These are phyloP conservation scores for Aquilaria agallochum DNA, from an alignment of 441 rosid genomes.

Conservation along the genomic window DNA sequence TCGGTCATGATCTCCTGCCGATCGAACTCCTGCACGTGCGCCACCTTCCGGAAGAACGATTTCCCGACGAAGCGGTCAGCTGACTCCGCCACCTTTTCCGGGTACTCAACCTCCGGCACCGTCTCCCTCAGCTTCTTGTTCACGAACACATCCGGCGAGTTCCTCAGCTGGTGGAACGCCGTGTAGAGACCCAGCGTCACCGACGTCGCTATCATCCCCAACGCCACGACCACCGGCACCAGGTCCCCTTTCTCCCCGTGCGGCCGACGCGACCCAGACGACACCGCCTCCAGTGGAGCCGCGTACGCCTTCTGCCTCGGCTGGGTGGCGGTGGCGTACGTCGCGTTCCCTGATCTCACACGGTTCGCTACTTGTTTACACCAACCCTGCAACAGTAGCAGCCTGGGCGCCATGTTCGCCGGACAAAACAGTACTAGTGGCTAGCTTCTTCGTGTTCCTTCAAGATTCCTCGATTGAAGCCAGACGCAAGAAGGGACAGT, in stretches of 20 bases:
- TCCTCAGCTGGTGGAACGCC: constrained; percentile 33
- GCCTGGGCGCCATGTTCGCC: too few species aligned
- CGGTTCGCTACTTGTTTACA: constrained; percentile 18
- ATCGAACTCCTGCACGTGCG: constrained; percentile 39
- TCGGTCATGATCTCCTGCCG: constrained; percentile 14
- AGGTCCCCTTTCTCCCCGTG: constrained; percentile 21
- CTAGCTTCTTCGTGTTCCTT: too few species aligned
- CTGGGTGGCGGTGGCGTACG: constrained; percentile 27
- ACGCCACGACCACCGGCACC: constrained; percentile 37
- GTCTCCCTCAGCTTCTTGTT: constrained; percentile 53
- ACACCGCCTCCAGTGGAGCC: background rate
- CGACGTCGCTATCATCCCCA: constrained; percentile 39
- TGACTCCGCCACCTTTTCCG: constrained; percentile 42
- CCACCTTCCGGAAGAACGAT: constrained; percentile 55
- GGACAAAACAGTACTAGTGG: too few species aligned
- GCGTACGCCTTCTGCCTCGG: constrained; percentile 31
- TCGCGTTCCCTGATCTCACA: constrained; percentile 12
- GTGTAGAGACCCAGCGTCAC: constrained; percentile 37
- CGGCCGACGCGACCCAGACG: background rate
- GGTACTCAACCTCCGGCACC: constrained; percentile 45
- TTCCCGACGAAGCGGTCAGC: constrained; percentile 27
- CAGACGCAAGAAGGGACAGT: too few species aligned
- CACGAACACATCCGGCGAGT: constrained; percentile 43
- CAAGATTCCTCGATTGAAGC: too few species aligned
- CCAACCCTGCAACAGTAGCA: constrained; percentile 16